A percentile compares a stretch with the other conserved stretches of the same genome.
These are phyloP conservation scores for Aspergillus ellipticus DNA, from an alignment of 495 filamentous ascomycete species.

Conservation along the genomic window DNA sequence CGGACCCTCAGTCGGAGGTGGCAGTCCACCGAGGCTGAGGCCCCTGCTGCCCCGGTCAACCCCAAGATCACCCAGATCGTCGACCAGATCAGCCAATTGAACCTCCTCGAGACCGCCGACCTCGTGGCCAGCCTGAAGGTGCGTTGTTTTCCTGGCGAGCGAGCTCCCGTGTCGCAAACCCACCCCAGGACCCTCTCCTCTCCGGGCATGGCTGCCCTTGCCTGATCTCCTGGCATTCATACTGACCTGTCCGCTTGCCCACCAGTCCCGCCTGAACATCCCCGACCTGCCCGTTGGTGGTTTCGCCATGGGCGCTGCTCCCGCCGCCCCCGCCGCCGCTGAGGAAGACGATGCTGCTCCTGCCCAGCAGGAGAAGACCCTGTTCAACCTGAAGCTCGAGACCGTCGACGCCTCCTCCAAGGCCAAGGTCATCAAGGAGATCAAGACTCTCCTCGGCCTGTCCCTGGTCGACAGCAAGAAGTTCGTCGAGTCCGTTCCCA, in stretches of 20 bases:
- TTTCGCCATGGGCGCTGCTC: constrained; percentile 63
- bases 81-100: constrained; percentile 97
- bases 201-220: not conserved
- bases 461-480: constrained; percentile 99
- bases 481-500: constrained; percentile 96
- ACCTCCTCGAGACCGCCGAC: constrained; percentile 93
- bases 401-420: constrained; percentile 84
- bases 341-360: constrained; percentile 85
- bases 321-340: constrained; percentile 61
- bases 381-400: constrained; percentile 91
- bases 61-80: constrained; percentile 92
- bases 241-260: not conserved
- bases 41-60: constrained; percentile 54
- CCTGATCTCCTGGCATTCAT: not conserved
- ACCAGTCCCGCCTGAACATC: constrained; percentile 89
- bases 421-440: constrained; percentile 99
- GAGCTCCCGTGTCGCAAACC: not conserved
- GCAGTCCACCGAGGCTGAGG: constrained; percentile 51
- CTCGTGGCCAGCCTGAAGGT: constrained; percentile 92
- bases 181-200: not conserved
- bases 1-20: constrained; percentile 43
- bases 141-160: constrained; percentile 17
- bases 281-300: constrained; percentile 93
- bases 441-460: constrained; percentile 91
- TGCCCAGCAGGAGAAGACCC: constrained; percentile 85